Evolutionary conservation across 2,329 filamentous ascomycete species (phyloP), one percentile per base, ranked within the genome.

Genomic region (Fusarium sp.): DNA sequence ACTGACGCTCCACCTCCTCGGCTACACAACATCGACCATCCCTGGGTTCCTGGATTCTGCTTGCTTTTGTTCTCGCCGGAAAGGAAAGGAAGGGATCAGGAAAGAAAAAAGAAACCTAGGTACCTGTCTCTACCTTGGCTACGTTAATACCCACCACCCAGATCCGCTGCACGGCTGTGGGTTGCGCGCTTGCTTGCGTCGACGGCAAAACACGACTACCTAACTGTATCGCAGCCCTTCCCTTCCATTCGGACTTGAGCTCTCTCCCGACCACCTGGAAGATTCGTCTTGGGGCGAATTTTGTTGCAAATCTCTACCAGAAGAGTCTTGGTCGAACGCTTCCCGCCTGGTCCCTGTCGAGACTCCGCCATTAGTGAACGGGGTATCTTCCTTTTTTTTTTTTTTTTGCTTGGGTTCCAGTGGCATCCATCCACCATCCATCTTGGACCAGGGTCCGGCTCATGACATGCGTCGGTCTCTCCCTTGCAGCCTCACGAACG

Each of bases 221-320:
- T 33, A 33, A 33, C 31, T 33, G 31, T 33, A 70, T 71, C 68
- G 44, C 63, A 68, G 65, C 65, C 53, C 17, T 66, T 33, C 6
- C 31, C 31, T 33, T 33, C 64, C 51, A 62, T 64, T 70, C 56
- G 67, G 72, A 62, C 67, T 67, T 64, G 75, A 69, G 70, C 70
- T 72, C 72, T 59, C 72, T 76, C 70, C 73, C 68, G 64, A 67
- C 66, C 63, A 73, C 70, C 53, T 69, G 61, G 69, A 51, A 31
- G 46, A 51, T 27, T 29, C 8, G 70, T 70, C 67, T 62, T 76
- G 75, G 71, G 77, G 76, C 76, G 67, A 79, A 74, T 77, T 74
- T 35, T 29, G 44, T 66, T 78, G 77, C 76, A 78, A 78, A 79
- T 79, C 77, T 79, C 46, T 79, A 46, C 74, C 77, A 73, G 67